Evolutionary conservation across 768 basidiomycete species (phyloP), one percentile per base, ranked within the genome.

Genomic region (Paxillus involutus): DNA sequence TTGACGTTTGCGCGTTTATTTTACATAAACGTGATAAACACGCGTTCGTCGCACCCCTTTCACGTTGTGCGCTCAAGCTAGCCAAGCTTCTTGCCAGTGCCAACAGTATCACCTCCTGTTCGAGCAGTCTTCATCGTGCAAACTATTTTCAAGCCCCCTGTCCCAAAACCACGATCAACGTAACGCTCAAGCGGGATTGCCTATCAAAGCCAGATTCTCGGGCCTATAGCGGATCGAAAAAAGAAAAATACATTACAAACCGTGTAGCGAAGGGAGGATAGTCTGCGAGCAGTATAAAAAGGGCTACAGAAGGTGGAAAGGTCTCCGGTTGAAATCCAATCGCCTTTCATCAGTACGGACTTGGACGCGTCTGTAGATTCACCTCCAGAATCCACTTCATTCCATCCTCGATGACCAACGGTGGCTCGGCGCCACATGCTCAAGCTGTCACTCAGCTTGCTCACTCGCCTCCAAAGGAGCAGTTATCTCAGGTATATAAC

Each of bases 371-470:
- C 35, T 35, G 12, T 26, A 4, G 37, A 49, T 41, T 19, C 48
- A 19, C 37, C 11, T 17, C 30, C 37, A 13, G 43, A 21, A 44
- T 47, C 51, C n/a, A 16, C 37, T 8, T 26, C 30, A 47, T 42
- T 44, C 16, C n/a, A 14, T 44, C 54, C 41, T 46, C 29, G 36
- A 66, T 60, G 53, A 43, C 43, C 7, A 49, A 48, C 52, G 52
- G 49, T 51, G 24, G 26, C 43, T 14, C 53, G 17, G 49, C 53
- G 12, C 41, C 52, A 26, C 36, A 46, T 36, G 36, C 48, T 2
- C 44, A 40, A 24, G 1, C 17, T 35, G 42, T 49, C 60, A 21
- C 37, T 47, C 26, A 62, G 61, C 36, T 63, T 71, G 26, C 17
- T 17, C 62, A 60, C 19, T 14, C 26, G 17, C n/a, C 47, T 40